Percentiles rank a stretch among this genome's conserved stretches.
Evolutionary conservation across 805 yeast species (phyloP).

Genomic region (Candida ascalaphidarum): DNA sequence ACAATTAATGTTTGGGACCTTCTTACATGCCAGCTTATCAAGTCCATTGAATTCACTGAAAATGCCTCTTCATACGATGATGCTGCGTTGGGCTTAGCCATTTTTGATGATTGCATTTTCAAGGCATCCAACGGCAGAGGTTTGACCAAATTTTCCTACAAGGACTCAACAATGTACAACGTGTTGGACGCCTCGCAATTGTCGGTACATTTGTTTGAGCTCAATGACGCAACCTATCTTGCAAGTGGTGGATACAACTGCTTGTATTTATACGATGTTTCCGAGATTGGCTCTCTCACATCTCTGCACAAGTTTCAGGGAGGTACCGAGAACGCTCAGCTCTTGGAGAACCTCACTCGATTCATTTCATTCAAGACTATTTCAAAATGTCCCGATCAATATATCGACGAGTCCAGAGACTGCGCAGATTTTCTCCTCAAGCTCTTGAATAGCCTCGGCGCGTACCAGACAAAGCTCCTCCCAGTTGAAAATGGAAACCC

Average conservation of each 20-base stretch:
- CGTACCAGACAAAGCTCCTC: slow-evolving; percentile 53
- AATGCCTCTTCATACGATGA: slow-evolving; percentile 17
- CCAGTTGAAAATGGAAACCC: slow-evolving; percentile 81
- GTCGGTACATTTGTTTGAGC: slow-evolving; percentile 42
- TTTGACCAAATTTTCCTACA: slow-evolving; percentile 18
- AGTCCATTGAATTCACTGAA: slow-evolving; percentile 26
- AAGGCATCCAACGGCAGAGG: slow-evolving; percentile 49
- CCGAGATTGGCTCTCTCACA: slow-evolving; percentile 12
- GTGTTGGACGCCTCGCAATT: slow-evolving; percentile 13
- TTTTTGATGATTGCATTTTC: slow-evolving; percentile 49
- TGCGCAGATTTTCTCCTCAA: slow-evolving; percentile 73
- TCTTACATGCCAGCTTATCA: slow-evolving; percentile 63
- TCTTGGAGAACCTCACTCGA: slow-evolving; percentile 43
- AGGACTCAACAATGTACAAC: slow-evolving; percentile 6
- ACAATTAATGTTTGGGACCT: slow-evolving; percentile 80
- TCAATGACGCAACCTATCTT: slow-evolving; percentile 34
- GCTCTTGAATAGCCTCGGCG: slow-evolving; percentile 62
- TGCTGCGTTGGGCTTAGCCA: slow-evolving; percentile 54
- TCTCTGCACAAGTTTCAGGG: neutral
- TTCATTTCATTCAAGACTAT: slow-evolving; percentile 70
- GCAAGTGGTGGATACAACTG: slow-evolving; percentile 69
- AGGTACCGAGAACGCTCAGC: too few relatives aligned
- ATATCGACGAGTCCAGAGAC: slow-evolving; percentile 71
- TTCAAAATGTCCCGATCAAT: slow-evolving; percentile 60
- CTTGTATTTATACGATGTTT: slow-evolving; percentile 62